Evolutionary conservation across 495 filamentous ascomycete species (phyloP).

Genomic region (Pyrenula massariospora): DNA sequence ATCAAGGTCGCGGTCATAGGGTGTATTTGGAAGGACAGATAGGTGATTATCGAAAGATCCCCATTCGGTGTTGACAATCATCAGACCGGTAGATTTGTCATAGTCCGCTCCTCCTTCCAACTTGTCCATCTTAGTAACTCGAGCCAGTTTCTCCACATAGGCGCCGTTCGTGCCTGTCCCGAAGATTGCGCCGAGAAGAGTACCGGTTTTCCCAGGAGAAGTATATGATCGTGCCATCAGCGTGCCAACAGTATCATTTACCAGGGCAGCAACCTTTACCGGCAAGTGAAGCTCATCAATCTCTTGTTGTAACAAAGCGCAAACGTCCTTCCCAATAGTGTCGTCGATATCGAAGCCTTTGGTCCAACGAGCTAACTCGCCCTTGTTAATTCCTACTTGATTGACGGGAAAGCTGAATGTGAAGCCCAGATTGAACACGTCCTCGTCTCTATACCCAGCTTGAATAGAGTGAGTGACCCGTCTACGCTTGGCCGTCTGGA

Average conservation of each 20-base stretch:
- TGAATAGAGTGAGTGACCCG: slow-evolving; percentile 40
- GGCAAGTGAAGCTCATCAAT: slow-evolving; percentile 80
- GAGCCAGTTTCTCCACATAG: slow-evolving; percentile 54
- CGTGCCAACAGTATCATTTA: slow-evolving; percentile 96
- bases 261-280: slow-evolving; percentile 83
- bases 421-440: slow-evolving; percentile 86
- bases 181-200: slow-evolving; percentile 79
- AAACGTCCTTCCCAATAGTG: slow-evolving; percentile 89
- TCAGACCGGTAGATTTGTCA: slow-evolving; percentile 74
- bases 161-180: slow-evolving; percentile 93
- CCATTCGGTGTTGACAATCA: slow-evolving; percentile 99
- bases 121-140: slow-evolving; percentile 36
- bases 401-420: slow-evolving; percentile 97
- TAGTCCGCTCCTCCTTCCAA: slow-evolving; percentile 35
- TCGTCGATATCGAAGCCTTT: slow-evolving; percentile 96
- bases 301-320: slow-evolving; percentile 76
- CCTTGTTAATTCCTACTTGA: slow-evolving; percentile 87
- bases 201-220: slow-evolving; percentile 75
- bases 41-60: slow-evolving; percentile 94
- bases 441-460: slow-evolving; percentile 45
- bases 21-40: slow-evolving; percentile 71
- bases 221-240: slow-evolving; percentile 96
- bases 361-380: slow-evolving; percentile 88
- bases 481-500: slow-evolving; percentile 54
- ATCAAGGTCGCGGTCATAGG: slow-evolving; percentile 73